These are phyloP conservation scores for Ajuga chamaepitys DNA, from an alignment of 257 asterid genomes.

Conservation along the genomic window DNA sequence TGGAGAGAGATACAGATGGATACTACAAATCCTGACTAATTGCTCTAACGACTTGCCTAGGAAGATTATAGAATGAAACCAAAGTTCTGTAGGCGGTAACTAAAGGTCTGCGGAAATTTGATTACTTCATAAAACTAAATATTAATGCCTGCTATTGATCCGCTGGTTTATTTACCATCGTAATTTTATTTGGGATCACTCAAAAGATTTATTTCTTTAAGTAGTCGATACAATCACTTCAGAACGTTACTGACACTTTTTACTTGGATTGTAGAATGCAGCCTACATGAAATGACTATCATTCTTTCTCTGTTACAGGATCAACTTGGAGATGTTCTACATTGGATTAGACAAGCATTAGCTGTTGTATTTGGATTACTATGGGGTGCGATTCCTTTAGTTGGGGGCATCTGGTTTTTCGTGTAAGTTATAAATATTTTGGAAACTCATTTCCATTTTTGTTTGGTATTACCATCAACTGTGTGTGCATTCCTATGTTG, in stretches of 20 bases:
- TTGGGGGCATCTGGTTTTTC: slow-evolving; percentile 86
- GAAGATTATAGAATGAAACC: neutral
- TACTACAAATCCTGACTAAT: neutral
- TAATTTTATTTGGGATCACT: neutral
- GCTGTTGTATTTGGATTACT: slow-evolving; percentile 70
- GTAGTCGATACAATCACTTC: neutral
- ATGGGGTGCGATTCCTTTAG: slow-evolving; percentile 94
- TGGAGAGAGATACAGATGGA: neutral
- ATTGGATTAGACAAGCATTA: slow-evolving; percentile 90
- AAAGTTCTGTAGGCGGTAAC: neutral
- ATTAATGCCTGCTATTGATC: neutral
- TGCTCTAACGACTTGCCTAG: neutral
- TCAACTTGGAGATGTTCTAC: slow-evolving; percentile 85
- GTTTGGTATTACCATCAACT: neutral
- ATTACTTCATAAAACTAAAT: slow-evolving; percentile 1
- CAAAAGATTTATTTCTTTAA: neutral
- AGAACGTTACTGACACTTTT: neutral
- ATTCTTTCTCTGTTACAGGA: slow-evolving; percentile 49
- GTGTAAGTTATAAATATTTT: slow-evolving; percentile 43
- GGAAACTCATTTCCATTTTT: slow-evolving; percentile 1
- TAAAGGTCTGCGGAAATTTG: neutral
- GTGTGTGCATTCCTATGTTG: neutral
- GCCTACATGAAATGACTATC: neutral
- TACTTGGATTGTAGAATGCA: neutral
- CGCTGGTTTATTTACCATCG: neutral